Conservation (phyloP, 371 early-diverging fungal species). For the Rhizopus arrhizus region DNA sequence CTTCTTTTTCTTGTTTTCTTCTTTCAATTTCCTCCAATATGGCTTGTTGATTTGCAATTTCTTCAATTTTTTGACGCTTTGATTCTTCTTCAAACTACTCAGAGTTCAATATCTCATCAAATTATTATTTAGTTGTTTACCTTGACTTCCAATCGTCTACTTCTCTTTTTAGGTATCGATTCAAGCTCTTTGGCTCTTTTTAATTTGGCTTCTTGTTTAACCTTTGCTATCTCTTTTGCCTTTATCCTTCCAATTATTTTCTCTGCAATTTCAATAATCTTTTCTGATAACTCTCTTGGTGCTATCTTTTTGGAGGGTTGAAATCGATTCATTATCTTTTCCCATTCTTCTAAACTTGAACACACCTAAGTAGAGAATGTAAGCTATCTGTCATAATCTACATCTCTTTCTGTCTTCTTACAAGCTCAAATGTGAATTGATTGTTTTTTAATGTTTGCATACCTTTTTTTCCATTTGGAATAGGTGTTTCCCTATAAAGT, state of each 20-base stretch:
- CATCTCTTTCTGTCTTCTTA: background rate
- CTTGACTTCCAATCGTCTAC: conserved; percentile 31
- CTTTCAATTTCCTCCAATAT: conserved; percentile 12
- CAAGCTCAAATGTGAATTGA: conserved; percentile 26
- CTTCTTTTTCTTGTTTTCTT: conserved; percentile 4
- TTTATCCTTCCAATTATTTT: conserved; percentile 14
- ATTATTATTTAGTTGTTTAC: background rate
- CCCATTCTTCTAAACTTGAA: conserved; percentile 22
- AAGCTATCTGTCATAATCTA: background rate
- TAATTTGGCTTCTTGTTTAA: conserved; percentile 18
- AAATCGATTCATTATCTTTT: conserved; percentile 1
- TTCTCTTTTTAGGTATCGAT: conserved; percentile 26
- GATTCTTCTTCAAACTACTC: conserved; percentile 16
- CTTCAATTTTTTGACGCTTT: conserved; percentile 14
- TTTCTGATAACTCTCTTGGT: background rate
- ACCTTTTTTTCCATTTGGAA: conserved; percentile 16
- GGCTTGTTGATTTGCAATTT: conserved; percentile 6
- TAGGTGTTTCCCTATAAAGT: conserved; percentile 29
- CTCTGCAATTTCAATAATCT: conserved; percentile 10
- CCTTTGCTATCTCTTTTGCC: conserved; percentile 8
- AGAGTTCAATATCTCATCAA: background rate
- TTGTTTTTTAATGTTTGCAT: background rate
- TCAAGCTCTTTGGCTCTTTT: conserved; percentile 22
- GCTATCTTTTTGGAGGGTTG: background rate
- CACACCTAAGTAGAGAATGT: conserved; percentile 12